Evolutionary conservation across 139 green algal species (phyloP).

Genomic region (Pycnococcus provasolii): DNA sequence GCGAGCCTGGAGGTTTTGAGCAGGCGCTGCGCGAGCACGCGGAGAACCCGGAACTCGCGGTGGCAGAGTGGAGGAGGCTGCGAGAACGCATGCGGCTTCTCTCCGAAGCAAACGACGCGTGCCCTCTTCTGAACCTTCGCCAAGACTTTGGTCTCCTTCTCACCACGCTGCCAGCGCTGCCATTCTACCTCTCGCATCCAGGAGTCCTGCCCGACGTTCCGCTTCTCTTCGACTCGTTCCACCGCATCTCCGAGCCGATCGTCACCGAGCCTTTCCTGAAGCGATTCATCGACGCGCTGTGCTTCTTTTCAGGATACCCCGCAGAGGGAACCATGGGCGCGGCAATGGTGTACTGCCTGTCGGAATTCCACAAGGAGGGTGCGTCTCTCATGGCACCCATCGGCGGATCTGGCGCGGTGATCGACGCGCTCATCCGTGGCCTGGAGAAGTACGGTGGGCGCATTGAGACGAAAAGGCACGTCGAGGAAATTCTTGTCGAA

Average conservation of each 20-base stretch:
- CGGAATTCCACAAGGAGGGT: conserved; percentile 15
- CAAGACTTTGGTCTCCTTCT: conserved; percentile 18
- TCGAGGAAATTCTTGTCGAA: conserved; percentile 63
- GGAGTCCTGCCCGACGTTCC: conserved; percentile 15
- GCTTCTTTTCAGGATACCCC: conserved; percentile 39
- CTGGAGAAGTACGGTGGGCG: conserved; percentile 73
- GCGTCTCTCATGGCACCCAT: conserved; percentile 32
- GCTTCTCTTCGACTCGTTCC: conserved; percentile 20
- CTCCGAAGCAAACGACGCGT: conserved; percentile 19
- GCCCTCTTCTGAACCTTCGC: conserved; percentile 16
- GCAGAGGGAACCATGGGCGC: conserved; percentile 25
- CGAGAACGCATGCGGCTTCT: conserved; percentile 17
- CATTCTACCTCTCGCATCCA: conserved; percentile 20
- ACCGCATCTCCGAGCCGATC: conserved; percentile 16
- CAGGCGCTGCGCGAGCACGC: conserved; percentile 11
- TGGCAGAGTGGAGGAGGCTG: conserved; percentile 20
- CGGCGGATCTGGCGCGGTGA: conserved; percentile 74
- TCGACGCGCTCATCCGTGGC: conserved; percentile 70
- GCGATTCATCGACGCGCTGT: conserved; percentile 59
- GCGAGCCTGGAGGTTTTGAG: conserved; percentile 17
- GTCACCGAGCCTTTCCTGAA: conserved; percentile 47
- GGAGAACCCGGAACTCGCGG: conserved; percentile 13
- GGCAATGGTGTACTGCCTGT: conserved; percentile 23
- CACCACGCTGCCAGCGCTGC: conserved; percentile 6
- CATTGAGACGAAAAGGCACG: conserved; percentile 61